Conservation (phyloP, 352 stramenopile genomes). For the Globisporangium uncinulatum region DNA sequence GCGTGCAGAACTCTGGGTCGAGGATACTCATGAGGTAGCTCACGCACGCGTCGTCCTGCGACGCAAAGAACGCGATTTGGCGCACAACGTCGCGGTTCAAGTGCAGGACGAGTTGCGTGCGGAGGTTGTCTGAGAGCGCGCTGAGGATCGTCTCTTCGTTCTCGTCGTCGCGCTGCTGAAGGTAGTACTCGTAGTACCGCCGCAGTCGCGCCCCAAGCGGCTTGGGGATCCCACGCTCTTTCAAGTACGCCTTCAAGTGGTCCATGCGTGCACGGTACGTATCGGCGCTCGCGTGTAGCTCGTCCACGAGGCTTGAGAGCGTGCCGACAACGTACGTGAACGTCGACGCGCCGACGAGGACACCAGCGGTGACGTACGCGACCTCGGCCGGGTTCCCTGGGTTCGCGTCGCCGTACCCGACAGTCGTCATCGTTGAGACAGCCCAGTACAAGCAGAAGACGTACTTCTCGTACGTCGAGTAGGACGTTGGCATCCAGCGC, state of each 20-base stretch:
- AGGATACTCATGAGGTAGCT: constrained; percentile 83
- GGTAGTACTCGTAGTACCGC: constrained; percentile 81
- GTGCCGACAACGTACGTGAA: constrained; percentile 80
- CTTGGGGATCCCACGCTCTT: constrained; percentile 52
- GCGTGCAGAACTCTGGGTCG: constrained; percentile 72
- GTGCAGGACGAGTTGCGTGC: constrained; percentile 68
- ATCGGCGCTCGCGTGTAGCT: constrained; percentile 47
- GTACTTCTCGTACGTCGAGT: constrained; percentile 49
- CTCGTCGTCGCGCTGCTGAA: constrained; percentile 64
- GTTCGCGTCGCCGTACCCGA: constrained; percentile 70
- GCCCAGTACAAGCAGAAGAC: constrained; percentile 75
- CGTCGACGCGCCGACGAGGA: constrained; percentile 56
- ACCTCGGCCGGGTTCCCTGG: constrained; percentile 54
- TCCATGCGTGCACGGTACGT: constrained; percentile 62
- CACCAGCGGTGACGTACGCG: constrained; percentile 40
- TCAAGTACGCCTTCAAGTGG: constrained; percentile 73
- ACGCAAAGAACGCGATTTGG: constrained; percentile 78
- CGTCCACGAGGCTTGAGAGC: constrained; percentile 67
- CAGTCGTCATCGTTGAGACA: constrained; percentile 73
- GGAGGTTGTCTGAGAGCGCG: constrained; percentile 66
- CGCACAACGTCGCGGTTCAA: constrained; percentile 78
- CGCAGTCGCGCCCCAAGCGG: constrained; percentile 45
- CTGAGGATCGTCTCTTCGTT: constrained; percentile 68
- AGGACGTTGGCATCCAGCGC: constrained; percentile 19
- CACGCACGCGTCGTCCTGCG: constrained; percentile 72